A percentile compares a stretch with the other conserved stretches of the same genome.
Conservation (phyloP, 768 basidiomycete species). For the Mycena vulgaris region DNA sequence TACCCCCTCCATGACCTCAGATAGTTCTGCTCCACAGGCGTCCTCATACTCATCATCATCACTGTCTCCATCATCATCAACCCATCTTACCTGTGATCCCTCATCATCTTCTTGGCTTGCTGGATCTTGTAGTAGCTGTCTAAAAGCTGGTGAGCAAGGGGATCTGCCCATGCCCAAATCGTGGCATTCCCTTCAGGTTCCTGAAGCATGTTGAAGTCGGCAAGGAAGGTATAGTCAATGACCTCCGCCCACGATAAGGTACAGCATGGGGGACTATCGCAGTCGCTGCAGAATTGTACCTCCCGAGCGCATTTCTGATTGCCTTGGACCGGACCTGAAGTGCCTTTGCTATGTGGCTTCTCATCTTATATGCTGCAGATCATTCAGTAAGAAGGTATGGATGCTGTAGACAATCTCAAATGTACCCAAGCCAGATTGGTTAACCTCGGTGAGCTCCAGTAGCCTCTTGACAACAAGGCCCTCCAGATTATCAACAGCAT, state of each 20-base stretch:
- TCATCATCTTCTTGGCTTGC: not conserved
- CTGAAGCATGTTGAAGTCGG: conserved; percentile 26
- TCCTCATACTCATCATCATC: too few species aligned
- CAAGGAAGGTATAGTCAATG: conserved; percentile 35
- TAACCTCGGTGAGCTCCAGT: conserved; percentile 22
- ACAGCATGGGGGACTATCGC: not conserved
- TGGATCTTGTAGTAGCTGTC: not conserved
- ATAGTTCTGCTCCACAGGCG: too few species aligned
- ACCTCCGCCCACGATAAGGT: conserved; percentile 31
- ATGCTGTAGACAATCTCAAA: not conserved
- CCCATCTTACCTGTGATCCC: too few species aligned
- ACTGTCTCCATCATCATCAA: too few species aligned
- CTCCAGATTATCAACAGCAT: not conserved
- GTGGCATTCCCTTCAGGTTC: not conserved
- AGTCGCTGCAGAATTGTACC: not conserved
- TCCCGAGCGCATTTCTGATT: not conserved
- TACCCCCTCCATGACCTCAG: too few species aligned
- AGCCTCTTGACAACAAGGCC: conserved; percentile 1
- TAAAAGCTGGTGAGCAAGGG: not conserved
- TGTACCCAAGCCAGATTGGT: not conserved
- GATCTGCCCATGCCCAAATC: not conserved
- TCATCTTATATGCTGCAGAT: not conserved
- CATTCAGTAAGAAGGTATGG: not conserved
- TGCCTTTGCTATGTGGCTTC: not conserved
- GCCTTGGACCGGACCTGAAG: not conserved